A percentile compares a stretch with the other conserved stretches of the same genome.
phyloP scores from a whole-genome alignment of 768 basidiomycete species.

The Tulasnella sp. region DNA sequence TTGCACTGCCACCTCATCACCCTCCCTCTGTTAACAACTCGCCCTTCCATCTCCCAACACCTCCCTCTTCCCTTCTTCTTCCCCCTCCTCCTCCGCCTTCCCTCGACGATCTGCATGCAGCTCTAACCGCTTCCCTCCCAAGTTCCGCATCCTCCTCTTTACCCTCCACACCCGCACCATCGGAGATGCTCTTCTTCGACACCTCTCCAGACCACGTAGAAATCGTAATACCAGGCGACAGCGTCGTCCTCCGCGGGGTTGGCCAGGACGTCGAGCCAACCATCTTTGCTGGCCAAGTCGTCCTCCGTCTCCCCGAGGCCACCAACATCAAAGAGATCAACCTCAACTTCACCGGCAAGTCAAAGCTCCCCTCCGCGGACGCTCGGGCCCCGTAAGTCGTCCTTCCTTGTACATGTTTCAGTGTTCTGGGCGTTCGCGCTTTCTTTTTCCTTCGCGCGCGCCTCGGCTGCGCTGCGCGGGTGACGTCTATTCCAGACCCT shows the following conservation, averaged over 20 bases:
- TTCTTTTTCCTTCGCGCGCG: neutral
- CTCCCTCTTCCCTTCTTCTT: neutral
- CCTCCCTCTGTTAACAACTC: neutral
- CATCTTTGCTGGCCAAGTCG: conserved; percentile 67
- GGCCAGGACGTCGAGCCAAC: conserved; percentile 78
- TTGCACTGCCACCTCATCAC: neutral
- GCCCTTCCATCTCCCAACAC: neutral
- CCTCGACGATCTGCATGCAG: neutral
- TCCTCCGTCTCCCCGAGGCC: conserved; percentile 66
- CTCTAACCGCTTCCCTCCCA: neutral
- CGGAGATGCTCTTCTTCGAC: conserved; percentile 9
- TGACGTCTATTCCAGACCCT: neutral
- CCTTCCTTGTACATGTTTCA: conserved; percentile 3
- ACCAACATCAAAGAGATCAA: conserved; percentile 78
- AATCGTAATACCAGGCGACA: conserved; percentile 61
- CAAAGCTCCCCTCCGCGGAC: conserved; percentile 47
- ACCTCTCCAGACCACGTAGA: conserved; percentile 36
- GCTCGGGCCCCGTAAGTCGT: conserved; percentile 24
- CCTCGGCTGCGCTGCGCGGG: neutral
- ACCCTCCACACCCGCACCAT: neutral
- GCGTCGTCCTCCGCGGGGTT: conserved; percentile 61
- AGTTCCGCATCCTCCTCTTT: neutral
- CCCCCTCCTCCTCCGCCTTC: neutral
- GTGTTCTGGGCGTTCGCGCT: conserved; percentile 10
- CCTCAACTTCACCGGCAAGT: conserved; percentile 76